These are phyloP conservation scores for Huntiella bhutanensis DNA, from an alignment of 2,329 filamentous ascomycete genomes.

Conservation along the genomic window DNA sequence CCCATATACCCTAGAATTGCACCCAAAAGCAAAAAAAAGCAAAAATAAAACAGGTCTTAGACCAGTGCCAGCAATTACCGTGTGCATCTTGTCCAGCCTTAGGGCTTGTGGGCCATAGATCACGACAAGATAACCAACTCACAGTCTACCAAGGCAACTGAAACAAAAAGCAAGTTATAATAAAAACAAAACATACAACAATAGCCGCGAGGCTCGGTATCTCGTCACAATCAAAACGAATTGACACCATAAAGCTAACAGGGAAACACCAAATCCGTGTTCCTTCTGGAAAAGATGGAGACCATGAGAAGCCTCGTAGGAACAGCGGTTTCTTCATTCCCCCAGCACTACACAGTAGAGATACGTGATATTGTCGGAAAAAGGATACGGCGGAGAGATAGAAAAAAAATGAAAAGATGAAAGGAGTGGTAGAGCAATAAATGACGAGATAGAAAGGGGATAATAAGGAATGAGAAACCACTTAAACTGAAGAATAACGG, in stretches of 20 bases:
- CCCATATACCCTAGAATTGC: not conserved
- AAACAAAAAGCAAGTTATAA: constrained; percentile 1
- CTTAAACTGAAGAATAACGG: not conserved
- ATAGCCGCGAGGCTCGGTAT: constrained; percentile 9
- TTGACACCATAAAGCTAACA: constrained; percentile 3
- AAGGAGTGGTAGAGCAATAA: not conserved
- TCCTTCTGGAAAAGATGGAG: too few relatives aligned
- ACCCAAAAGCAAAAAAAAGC: not conserved
- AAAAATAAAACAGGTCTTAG: not conserved
- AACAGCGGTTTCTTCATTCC: too few relatives aligned
- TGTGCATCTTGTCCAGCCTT: too few relatives aligned
- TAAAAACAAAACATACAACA: constrained; percentile 7
- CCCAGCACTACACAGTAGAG: not conserved
- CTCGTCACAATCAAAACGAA: constrained; percentile 5
- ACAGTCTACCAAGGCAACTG: not conserved
- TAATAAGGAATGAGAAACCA: not conserved
- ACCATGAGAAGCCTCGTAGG: too few relatives aligned
- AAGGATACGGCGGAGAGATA: not conserved
- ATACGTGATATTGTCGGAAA: not conserved
- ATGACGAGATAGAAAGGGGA: not conserved
- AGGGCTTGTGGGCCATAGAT: too few relatives aligned
- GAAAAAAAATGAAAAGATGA: not conserved
- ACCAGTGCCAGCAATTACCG: not conserved
- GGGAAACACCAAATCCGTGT: not conserved
- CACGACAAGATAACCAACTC: not conserved